Evolutionary conservation across 2,329 filamentous ascomycete species (phyloP), one percentile per base, ranked within the genome.

Genomic region (Botryotinia narcissicola): DNA sequence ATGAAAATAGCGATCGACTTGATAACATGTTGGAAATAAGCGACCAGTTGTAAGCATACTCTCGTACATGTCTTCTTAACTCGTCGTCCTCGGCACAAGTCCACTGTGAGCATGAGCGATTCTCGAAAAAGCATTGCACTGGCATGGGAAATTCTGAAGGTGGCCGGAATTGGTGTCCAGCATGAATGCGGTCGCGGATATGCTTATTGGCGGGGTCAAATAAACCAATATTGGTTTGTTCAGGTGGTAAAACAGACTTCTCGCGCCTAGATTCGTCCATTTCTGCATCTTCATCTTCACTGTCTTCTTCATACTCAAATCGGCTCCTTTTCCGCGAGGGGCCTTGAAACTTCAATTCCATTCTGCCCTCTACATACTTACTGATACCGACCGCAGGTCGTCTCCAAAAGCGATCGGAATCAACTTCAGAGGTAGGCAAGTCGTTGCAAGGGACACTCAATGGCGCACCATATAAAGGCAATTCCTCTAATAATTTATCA

Each of bases 31-130:
- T 93, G 1, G 95, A 93, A 71, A 98, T 97, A 8, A 99, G 86
- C 4, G 94, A 97, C 96, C 96, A 99, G 79, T 99, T 99, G 84
- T 98, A 98, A 0, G 94, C 94, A 80, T 96, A 97, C 76, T 98
- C 94, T 78, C 94, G 92, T 29, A 98, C 96, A 59, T 97, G 86
- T 63, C 87, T 88, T 71, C 93, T 91, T 10, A 99, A 86, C 82
- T 97, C 94, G 78, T 98, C 95, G 77, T 99, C 96, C 81, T 99
- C 96, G 4, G 91, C 86, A 80, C 90, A 88, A 0, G 94, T 93
- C 96, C 96, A 99, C 80, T 98, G 94, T 4, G 96, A 98, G 2
- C 94, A 91, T 71, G 87, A 90, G 57, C 96, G 88, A 75, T 89
- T 92, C 82, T 99, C 95, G 79, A 97, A 98, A 83, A 98, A 99